These are phyloP conservation scores for Rhamnella rubrinervis DNA, from an alignment of 331 rosid species.

Conservation along the genomic window DNA sequence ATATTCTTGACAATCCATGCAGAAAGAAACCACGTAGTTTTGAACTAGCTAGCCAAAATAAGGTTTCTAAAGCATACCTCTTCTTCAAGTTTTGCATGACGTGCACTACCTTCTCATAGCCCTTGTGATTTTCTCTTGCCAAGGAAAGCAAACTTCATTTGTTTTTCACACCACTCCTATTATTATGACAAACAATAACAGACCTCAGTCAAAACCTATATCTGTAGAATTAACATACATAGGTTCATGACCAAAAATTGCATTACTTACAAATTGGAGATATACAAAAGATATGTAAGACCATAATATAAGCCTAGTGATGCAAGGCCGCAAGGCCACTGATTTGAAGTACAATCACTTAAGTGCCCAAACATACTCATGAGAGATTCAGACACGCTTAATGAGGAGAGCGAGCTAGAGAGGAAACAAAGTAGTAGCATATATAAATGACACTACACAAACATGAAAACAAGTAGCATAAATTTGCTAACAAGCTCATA, in stretches of 20 bases:
- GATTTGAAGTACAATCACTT: no score
- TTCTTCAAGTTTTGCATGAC: slow-evolving; percentile 76
- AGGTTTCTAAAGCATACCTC: slow-evolving; percentile 46
- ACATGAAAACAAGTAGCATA: background rate
- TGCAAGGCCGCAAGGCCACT: no score
- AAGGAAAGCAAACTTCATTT: slow-evolving; percentile 63
- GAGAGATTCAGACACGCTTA: no score
- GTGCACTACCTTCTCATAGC: slow-evolving; percentile 73
- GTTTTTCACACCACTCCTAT: slow-evolving; percentile 95
- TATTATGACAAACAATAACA: slow-evolving; percentile 12
- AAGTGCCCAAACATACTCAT: no score
- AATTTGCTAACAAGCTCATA: background rate
- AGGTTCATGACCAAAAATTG: background rate
- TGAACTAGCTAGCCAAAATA: background rate
- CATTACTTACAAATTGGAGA: background rate
- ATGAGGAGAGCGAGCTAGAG: no score
- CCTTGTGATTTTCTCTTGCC: slow-evolving; percentile 45
- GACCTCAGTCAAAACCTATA: background rate
- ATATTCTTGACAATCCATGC: background rate
- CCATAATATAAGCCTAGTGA: no score
- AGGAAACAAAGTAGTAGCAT: no score
- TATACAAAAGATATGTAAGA: background rate
- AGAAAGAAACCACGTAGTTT: background rate
- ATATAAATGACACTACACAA: background rate
- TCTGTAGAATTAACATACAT: background rate